phyloP scores from a whole-genome alignment of 805 yeast species.

The Ogataea sp. region DNA sequence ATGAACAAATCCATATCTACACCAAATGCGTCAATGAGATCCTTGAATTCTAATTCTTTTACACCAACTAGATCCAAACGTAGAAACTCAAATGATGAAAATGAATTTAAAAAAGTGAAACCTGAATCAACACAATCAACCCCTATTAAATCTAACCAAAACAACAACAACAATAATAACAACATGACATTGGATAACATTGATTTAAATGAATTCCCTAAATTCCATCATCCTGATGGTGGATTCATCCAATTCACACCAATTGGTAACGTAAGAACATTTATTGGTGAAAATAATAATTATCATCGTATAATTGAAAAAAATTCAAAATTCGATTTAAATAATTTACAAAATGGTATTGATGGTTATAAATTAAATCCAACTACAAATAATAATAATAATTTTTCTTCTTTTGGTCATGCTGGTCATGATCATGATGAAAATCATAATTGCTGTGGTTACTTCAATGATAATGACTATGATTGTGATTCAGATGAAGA shows the following conservation, averaged over 20 bases:
- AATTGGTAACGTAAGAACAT: slow-evolving; percentile 48
- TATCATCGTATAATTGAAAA: slow-evolving; percentile 42
- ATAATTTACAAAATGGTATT: slow-evolving; percentile 23
- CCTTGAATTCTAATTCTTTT: slow-evolving; percentile 2
- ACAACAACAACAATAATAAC: not conserved
- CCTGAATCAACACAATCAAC: slow-evolving; percentile 5
- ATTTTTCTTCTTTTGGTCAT: slow-evolving; percentile 7
- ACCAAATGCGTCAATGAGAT: not conserved
- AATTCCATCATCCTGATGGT: slow-evolving; percentile 53
- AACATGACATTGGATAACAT: slow-evolving; percentile 19
- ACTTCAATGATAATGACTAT: slow-evolving; percentile 12
- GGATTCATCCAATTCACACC: slow-evolving; percentile 56
- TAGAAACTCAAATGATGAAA: slow-evolving; percentile 26
- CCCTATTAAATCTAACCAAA: slow-evolving; percentile 1
- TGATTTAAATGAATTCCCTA: slow-evolving; percentile 40
- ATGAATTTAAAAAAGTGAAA: slow-evolving; percentile 22
- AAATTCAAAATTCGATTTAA: slow-evolving; percentile 25
- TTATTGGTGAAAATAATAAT: slow-evolving; percentile 33
- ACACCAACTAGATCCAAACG: slow-evolving; percentile 25
- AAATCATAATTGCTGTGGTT: slow-evolving; percentile 5
- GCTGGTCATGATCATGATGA: slow-evolving; percentile 6
- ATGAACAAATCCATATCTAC: not conserved
- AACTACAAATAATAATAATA: slow-evolving; percentile 8
- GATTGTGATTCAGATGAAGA: slow-evolving; percentile 19
- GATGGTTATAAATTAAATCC: slow-evolving; percentile 27